Evolutionary conservation across 2,329 filamentous ascomycete species (phyloP), one percentile per base, ranked within the genome.

Genomic region (Botrytis paeoniae): DNA sequence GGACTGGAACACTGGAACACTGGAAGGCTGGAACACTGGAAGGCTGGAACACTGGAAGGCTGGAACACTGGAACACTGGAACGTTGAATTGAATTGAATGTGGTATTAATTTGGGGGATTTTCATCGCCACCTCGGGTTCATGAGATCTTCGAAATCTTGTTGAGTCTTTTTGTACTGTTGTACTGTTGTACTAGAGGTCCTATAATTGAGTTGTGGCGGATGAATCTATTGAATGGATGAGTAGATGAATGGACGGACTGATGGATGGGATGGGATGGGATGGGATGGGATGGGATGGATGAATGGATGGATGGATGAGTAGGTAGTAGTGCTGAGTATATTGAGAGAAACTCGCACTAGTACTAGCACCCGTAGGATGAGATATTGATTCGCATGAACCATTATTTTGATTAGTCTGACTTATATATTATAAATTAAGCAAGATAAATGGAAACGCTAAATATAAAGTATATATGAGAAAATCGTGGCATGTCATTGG

Each of bases 331-430:
- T 43, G 61, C 61, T 63, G 39, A 64, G 39, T 45, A 45, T 32
- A n/a, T 39, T 20, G 25, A 4, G 16, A 62, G 60, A 3, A 41
- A 12, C 37, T 43, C 29, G 61, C 20, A 29, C 51, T 57, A 57
- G 51, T 57, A n/a, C 48, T 57, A 57, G 51, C 8, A 43, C 37
- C n/a, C 7, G 61, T 29, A 12, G 61, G 39, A 63, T 43, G 25
- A 43, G n/a, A 29, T 63, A 63, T 63, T 43, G 61, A 63, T 43
- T 63, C 37, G n/a, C n/a, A 63, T 63, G n/a, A 63, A 63, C 51
- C 51, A 57, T 57, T 2, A 29, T 41, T 41, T 63, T 43, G 51
- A 41, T 63, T 10, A 29, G 10, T n/a, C 12, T 39, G 61, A 57
- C 51, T 57, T 57, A 29, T 18, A 29, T 29, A 29, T 57, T 62